Evolutionary conservation across 176 grass and related monocot genomes (phyloP).

Genomic region (Saccharum spontaneum): DNA sequence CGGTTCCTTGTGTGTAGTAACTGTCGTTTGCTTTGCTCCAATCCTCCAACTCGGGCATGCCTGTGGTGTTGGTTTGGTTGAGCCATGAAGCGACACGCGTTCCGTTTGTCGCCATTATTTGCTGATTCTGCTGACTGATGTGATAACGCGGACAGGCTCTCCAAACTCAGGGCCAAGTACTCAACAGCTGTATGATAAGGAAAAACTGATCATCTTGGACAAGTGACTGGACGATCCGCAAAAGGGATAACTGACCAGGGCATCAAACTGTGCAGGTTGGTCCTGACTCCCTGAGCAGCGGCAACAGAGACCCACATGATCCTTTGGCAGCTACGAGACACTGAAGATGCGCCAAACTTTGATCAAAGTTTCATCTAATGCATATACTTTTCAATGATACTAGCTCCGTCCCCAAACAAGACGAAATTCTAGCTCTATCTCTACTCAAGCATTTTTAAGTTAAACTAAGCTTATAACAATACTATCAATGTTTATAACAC

Average conservation of each 20-base stretch:
- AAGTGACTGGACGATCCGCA: background rate
- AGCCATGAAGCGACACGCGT: background rate
- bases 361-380: background rate
- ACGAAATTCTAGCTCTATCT: background rate
- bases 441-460: background rate
- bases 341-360: background rate
- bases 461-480: background rate
- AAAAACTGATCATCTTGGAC: constrained; percentile 18
- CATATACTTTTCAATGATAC: background rate
- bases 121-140: background rate
- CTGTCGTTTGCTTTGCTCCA: background rate
- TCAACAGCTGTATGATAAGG: constrained; percentile 25
- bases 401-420: background rate
- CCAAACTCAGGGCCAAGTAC: background rate
- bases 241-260: constrained; percentile 1
- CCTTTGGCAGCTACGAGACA: background rate
- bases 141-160: background rate
- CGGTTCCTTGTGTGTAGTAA: background rate
- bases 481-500: background rate
- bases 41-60: background rate
- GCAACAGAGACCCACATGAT: constrained; percentile 1
- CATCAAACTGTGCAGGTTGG: constrained; percentile 24
- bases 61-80: background rate
- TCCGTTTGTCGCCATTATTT: background rate
- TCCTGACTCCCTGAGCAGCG: background rate